phyloP scores from a whole-genome alignment of 164 flowering plant species.

The Cinnamomum chago region DNA sequence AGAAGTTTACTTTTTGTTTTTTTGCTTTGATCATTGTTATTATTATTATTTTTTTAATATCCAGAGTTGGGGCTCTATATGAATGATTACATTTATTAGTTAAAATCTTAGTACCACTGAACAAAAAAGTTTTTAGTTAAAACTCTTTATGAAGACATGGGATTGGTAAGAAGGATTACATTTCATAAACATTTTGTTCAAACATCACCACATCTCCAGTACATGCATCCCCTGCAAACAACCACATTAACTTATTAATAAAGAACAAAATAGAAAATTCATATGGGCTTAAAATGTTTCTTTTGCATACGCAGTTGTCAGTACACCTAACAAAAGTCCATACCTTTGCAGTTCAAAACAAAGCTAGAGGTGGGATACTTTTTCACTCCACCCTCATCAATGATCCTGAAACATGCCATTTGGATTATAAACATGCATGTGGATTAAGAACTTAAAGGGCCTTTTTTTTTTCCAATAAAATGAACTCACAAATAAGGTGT shows the following conservation, averaged over 20 bases:
- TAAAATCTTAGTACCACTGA: no score
- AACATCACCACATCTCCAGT: constrained; percentile 82
- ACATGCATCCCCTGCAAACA: constrained; percentile 80
- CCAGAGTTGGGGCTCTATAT: no score
- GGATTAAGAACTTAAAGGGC: background rate
- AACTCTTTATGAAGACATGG: background rate
- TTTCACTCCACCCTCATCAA: constrained; percentile 63
- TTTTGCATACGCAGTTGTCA: background rate
- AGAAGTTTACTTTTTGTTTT: no score
- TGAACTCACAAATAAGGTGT: background rate
- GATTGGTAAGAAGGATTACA: constrained; percentile 38
- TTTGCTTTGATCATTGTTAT: no score
- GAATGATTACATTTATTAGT: no score
- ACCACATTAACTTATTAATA: background rate
- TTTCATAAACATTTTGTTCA: constrained; percentile 80
- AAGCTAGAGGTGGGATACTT: constrained; percentile 74
- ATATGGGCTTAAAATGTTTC: background rate
- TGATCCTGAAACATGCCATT: constrained; percentile 35
- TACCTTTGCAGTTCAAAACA: constrained; percentile 81
- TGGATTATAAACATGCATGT: background rate
- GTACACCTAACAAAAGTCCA: background rate
- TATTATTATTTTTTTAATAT: no score
- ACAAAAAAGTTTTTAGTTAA: no score
- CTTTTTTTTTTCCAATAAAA: no score
- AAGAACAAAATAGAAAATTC: no score